Conservation (phyloP, 768 basidiomycete genomes). For the Mycena floridula region DNA sequence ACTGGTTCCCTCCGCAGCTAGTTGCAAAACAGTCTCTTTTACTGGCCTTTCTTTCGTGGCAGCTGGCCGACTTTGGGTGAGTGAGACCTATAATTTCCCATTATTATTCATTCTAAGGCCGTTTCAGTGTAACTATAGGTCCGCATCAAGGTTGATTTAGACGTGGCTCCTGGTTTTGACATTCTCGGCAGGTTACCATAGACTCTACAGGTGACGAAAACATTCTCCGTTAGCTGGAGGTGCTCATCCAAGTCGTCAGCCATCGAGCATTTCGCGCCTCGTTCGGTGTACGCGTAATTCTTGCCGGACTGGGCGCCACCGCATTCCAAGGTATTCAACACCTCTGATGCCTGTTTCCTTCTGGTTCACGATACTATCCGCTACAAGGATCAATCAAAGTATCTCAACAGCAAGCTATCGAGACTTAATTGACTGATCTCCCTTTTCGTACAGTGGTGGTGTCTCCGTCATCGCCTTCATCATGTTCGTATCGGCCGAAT, state of each 20-base stretch:
- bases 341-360: background rate
- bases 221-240: no score
- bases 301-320: constrained; percentile 63
- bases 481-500: constrained; percentile 32
- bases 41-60: constrained; percentile 58
- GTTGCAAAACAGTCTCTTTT: constrained; percentile 40
- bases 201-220: no score
- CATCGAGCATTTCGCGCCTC: constrained; percentile 64
- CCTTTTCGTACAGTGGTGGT: constrained; percentile 45
- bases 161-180: no score
- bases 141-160: constrained; percentile 79
- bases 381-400: constrained; percentile 82
- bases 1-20: constrained; percentile 39
- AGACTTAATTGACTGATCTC: background rate
- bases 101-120: background rate
- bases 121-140: constrained; percentile 63
- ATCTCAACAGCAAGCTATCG: constrained; percentile 4
- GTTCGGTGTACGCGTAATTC: constrained; percentile 43
- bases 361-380: constrained; percentile 11
- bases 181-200: no score
- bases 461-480: constrained; percentile 67
- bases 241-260: no score
- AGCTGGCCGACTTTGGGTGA: constrained; percentile 66
- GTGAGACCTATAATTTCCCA: constrained; percentile 10
- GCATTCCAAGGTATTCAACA: constrained; percentile 17